Base-by-base conservation (phyloP, 2,329 filamentous ascomycete species). In the Colletotrichum theobromicola region DNA sequence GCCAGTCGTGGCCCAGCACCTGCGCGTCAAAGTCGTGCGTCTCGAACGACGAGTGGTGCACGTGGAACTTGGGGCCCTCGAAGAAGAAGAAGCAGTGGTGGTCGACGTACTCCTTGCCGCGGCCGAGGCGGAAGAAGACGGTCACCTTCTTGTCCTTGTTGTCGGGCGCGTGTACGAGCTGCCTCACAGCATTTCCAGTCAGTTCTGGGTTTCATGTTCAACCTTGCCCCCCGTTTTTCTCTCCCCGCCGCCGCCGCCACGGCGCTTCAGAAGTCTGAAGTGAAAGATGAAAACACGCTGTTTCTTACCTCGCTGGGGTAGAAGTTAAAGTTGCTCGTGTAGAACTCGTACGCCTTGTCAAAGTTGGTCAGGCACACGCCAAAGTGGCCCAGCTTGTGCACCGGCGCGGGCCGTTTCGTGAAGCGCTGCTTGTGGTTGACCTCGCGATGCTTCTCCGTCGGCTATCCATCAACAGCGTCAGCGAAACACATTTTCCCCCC, bases 21-120 rank as follows among this genome's bases (percentile, higher is more conserved):
- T 94, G 93, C 6, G 90, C 90, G 79, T 95, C 93, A 78, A 93
- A 93, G 81, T 94, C 92, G 78, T 93, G 90, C 6, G 93, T 92
- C 82, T 94, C 93, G 77, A 93, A 94, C 4, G 88, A 90, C 21
- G 89, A 90, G 82, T 94, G 93, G 80, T 94, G 93, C 4, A 94
- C 88, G 79, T 92, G 90, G 74, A 80, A 84, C 64, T 83, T 81
- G 57, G 83, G 81, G 0, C 87, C 87, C 75, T 88, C 82, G 77
- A 85, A 87, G 76, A 89, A 84, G 81, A 89, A 89, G 82, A 89
- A 89, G 70, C 80, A 82, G 82, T 89, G 88, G 79, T 89, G 88
- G 78, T 89, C 88, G 34, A 88, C 87, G 67, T 84, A 81, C 53
- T 87, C 82, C 32, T 79, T 77, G 32, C 87, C 87, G 16, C 84